phyloP scores from a whole-genome alignment of 2,329 filamentous ascomycete genomes.

The Trematosphaeria pertusa region DNA sequence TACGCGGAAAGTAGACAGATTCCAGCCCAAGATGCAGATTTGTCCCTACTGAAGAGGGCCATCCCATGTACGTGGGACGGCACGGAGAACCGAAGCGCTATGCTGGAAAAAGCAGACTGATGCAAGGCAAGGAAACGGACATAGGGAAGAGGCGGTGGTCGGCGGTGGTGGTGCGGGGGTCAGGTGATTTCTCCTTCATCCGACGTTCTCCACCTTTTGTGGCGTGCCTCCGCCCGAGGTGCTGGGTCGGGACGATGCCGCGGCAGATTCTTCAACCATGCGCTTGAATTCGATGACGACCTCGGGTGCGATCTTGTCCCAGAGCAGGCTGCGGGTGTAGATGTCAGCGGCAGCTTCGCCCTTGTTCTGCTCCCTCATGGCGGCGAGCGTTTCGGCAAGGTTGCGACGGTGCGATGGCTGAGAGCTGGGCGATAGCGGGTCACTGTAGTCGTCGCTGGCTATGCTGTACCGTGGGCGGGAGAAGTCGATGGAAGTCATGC shows the following conservation, averaged over 20 bases:
- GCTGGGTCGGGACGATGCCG: slow-evolving; percentile 41
- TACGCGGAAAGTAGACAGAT: slow-evolving; percentile 26
- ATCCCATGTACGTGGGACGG: slow-evolving; percentile 14
- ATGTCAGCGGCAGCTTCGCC: slow-evolving; percentile 79
- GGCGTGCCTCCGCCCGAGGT: slow-evolving; percentile 34
- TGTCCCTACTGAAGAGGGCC: slow-evolving; percentile 34
- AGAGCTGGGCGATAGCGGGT: slow-evolving; percentile 46
- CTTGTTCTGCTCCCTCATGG: slow-evolving; percentile 76
- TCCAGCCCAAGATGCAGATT: slow-evolving; percentile 44
- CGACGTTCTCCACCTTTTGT: slow-evolving; percentile 38
- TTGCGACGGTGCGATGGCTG: slow-evolving; percentile 70
- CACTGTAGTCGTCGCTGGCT: slow-evolving; percentile 54
- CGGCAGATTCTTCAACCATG: slow-evolving; percentile 79
- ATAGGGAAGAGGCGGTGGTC: slow-evolving; percentile 26
- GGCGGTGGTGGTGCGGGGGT: slow-evolving; percentile 5
- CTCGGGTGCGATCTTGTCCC: slow-evolving; percentile 91
- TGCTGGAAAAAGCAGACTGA: slow-evolving; percentile 42
- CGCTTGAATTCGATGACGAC: slow-evolving; percentile 92
- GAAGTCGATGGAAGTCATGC: slow-evolving; percentile 78
- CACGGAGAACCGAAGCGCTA: slow-evolving; percentile 42
- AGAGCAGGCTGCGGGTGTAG: slow-evolving; percentile 89
- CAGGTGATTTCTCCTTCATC: too few relatives aligned
- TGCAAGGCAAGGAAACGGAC: slow-evolving; percentile 30
- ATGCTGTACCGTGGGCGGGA: slow-evolving; percentile 58
- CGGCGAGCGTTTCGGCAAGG: slow-evolving; percentile 79